A percentile compares a stretch with the other conserved stretches of the same genome.
phyloP scores from a whole-genome alignment of 1,284 basidiomycete genomes.

The Apiotrichum sp. region DNA sequence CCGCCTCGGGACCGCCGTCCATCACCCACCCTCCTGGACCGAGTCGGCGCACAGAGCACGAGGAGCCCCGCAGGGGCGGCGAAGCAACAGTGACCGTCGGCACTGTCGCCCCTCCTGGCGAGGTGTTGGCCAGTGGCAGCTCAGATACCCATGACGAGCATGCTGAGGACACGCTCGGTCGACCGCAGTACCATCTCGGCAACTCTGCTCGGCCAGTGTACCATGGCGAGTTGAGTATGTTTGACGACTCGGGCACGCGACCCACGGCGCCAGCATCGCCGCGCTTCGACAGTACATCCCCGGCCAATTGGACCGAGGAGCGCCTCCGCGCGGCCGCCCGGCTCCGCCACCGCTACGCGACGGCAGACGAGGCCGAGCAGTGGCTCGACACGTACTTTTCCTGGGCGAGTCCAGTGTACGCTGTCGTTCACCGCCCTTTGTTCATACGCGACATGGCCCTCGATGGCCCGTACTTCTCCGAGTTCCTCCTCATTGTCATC shows the following conservation, averaged over 20 bases:
- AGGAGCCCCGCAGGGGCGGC: background rate
- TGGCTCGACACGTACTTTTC: constrained; percentile 13
- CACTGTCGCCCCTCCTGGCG: background rate
- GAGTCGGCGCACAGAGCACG: background rate
- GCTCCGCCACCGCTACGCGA: constrained; percentile 11
- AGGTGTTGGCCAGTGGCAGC: background rate
- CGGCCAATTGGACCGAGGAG: constrained; percentile 4
- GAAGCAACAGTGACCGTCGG: background rate
- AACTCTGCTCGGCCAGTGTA: constrained; percentile 1
- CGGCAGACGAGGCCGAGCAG: constrained; percentile 14
- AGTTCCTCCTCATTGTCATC: constrained; percentile 13
- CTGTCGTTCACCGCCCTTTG: constrained; percentile 6
- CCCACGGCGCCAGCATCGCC: background rate
- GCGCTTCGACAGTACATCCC: background rate
- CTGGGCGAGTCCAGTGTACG: constrained; percentile 13
- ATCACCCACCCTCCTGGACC: background rate
- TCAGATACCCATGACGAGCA: background rate
- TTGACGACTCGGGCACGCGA: constrained; percentile 3
- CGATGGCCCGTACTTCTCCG: constrained; percentile 14
- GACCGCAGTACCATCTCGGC: constrained; percentile 6
- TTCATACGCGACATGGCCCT: constrained; percentile 19
- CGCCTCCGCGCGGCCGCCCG: constrained; percentile 4
- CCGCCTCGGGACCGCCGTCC: background rate
- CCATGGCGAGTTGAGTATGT: constrained; percentile 10
- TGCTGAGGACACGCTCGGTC: background rate